Evolutionary conservation across 2,329 filamentous ascomycete species (phyloP).

Genomic region (Westerdykella ornata): DNA sequence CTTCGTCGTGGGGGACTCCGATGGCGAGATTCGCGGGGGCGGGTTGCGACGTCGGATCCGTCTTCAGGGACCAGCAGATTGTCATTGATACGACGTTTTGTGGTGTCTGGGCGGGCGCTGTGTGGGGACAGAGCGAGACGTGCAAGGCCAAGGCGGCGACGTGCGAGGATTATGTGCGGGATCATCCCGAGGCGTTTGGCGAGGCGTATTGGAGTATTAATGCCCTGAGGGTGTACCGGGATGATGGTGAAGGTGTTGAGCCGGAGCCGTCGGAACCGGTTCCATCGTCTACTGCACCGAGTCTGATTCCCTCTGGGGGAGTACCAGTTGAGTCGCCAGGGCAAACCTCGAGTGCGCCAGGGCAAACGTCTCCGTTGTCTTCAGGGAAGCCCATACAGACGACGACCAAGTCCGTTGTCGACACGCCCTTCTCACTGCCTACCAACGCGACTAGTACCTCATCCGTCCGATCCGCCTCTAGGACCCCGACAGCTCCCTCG

Average conservation of each 20-base stretch:
- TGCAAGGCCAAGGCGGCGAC: constrained; percentile 56
- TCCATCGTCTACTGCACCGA: neutral
- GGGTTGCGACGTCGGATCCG: constrained; percentile 60
- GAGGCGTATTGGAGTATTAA: constrained; percentile 70
- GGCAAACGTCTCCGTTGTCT: neutral
- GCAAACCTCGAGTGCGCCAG: neutral
- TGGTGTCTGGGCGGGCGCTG: constrained; percentile 74
- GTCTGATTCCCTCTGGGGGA: neutral
- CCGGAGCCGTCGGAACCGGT: constrained; percentile 1
- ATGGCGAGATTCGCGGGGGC: constrained; percentile 59
- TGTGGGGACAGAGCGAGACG: constrained; percentile 53
- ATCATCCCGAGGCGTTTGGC: constrained; percentile 62
- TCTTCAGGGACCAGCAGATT: constrained; percentile 68
- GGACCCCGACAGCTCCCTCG: too few relatives aligned
- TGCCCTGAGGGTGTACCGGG: constrained; percentile 36
- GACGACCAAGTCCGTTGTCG: neutral
- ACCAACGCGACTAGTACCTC: too few relatives aligned
- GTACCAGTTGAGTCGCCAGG: neutral
- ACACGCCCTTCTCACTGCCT: too few relatives aligned
- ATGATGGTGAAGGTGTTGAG: constrained; percentile 13
- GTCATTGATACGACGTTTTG: constrained; percentile 82
- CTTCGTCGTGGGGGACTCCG: constrained; percentile 62
- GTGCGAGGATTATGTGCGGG: constrained; percentile 65
- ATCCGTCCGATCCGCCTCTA: too few relatives aligned
- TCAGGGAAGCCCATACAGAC: neutral